These are phyloP conservation scores for Suhomyces choctaworum DNA, from an alignment of 1,139 yeast genomes.

Conservation along the genomic window DNA sequence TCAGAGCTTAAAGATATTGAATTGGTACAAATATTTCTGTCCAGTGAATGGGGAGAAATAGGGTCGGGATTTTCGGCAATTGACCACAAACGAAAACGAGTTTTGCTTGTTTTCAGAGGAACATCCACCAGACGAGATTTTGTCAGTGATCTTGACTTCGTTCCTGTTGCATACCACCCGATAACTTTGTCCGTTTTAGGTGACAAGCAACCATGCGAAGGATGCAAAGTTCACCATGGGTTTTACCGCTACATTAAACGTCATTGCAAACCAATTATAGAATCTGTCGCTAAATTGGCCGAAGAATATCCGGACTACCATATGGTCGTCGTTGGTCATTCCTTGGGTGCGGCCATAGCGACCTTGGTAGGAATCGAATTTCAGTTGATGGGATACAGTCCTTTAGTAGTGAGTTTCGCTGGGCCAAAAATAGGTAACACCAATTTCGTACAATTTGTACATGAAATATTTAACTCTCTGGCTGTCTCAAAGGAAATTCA, in stretches of 20 bases:
- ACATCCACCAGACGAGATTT: slow-evolving; percentile 59
- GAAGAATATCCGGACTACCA: slow-evolving; percentile 45
- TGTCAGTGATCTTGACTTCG: slow-evolving; percentile 50
- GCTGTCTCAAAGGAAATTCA: slow-evolving; percentile 19
- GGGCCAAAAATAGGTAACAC: slow-evolving; percentile 63
- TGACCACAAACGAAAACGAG: slow-evolving; percentile 34
- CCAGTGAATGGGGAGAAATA: slow-evolving; percentile 44
- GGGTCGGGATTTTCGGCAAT: slow-evolving; percentile 55
- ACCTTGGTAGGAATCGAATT: slow-evolving; percentile 61
- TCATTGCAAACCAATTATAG: slow-evolving; percentile 37
- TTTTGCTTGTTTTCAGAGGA: slow-evolving; percentile 55
- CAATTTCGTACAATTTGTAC: slow-evolving; percentile 51
- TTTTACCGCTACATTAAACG: slow-evolving; percentile 47
- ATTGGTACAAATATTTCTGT: slow-evolving; percentile 36
- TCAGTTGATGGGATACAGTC: slow-evolving; percentile 49
- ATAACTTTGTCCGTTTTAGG: slow-evolving; percentile 6
- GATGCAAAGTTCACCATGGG: slow-evolving; percentile 62
- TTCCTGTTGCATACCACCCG: slow-evolving; percentile 43
- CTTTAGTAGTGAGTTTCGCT: slow-evolving; percentile 58
- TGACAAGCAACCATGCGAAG: slow-evolving; percentile 31
- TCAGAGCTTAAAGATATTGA: slow-evolving; percentile 26
- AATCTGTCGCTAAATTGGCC: slow-evolving; percentile 32
- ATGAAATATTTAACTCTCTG: slow-evolving; percentile 45
- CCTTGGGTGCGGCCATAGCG: slow-evolving; percentile 73
- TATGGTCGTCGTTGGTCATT: slow-evolving; percentile 63